Conservation (phyloP, 257 asterid genomes). For the Penstemon davidsonii region DNA sequence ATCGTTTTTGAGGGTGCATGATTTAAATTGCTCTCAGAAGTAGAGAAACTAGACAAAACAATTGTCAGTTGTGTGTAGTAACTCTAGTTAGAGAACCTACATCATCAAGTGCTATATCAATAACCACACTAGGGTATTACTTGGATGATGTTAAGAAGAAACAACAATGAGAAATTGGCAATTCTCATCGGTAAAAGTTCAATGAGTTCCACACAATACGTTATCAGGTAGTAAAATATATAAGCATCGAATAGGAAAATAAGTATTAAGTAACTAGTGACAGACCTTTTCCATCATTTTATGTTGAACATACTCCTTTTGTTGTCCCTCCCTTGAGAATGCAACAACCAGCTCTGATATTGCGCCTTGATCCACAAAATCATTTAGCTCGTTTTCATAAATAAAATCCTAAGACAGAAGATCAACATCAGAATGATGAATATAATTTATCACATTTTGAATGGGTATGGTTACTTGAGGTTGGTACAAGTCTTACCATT, state of each 20-base stretch:
- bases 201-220: neutral
- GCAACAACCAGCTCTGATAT: constrained; percentile 72
- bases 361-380: constrained; percentile 53
- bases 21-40: neutral
- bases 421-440: constrained; percentile 13
- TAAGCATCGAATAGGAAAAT: constrained; percentile 13
- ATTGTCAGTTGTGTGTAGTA: neutral
- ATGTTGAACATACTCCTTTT: constrained; percentile 79
- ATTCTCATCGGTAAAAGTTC: neutral
- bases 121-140: neutral
- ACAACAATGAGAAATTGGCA: neutral
- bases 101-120: neutral
- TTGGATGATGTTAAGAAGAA: neutral
- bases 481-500: constrained; percentile 42
- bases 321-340: constrained; percentile 75
- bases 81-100: neutral
- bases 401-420: constrained; percentile 58
- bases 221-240: neutral
- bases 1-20: neutral
- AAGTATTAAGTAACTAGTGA: neutral
- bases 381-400: constrained; percentile 64
- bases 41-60: neutral
- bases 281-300: constrained; percentile 65
- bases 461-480: constrained; percentile 9
- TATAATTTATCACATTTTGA: constrained; percentile 9